These are phyloP conservation scores for Xylaria sp. DNA, from an alignment of 2,329 filamentous ascomycete genomes.

Conservation along the genomic window DNA sequence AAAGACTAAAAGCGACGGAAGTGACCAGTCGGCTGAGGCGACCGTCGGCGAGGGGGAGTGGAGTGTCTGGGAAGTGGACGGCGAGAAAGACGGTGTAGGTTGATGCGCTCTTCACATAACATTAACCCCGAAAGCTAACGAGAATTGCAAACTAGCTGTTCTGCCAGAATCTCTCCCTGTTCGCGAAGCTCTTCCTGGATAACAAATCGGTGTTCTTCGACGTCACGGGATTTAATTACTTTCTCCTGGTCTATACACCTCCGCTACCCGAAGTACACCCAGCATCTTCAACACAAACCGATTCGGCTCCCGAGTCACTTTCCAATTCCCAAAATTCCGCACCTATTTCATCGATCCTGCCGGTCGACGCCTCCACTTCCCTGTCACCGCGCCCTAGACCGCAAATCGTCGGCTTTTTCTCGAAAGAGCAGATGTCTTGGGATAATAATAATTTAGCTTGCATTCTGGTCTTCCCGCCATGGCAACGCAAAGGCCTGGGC, in stretches of 20 bases:
- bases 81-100: constrained; percentile 79
- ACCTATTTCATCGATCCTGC: neutral
- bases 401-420: constrained; percentile 94
- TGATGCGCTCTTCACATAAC: neutral
- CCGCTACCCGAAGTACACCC: constrained; percentile 29
- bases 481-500: constrained; percentile 90
- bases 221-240: constrained; percentile 93
- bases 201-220: constrained; percentile 99
- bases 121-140: constrained; percentile 11
- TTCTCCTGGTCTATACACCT: constrained; percentile 83
- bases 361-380: neutral
- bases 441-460: constrained; percentile 98
- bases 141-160: constrained; percentile 74
- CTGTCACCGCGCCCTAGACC: constrained; percentile 41
- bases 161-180: constrained; percentile 93
- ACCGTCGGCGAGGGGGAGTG: constrained; percentile 74
- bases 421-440: constrained; percentile 98
- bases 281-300: neutral
- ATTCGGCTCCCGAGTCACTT: neutral
- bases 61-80: constrained; percentile 92
- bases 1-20: constrained; percentile 47
- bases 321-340: neutral
- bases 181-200: constrained; percentile 96
- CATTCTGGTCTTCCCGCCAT: constrained; percentile 94
- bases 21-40: constrained; percentile 53